A percentile compares a stretch with the other conserved stretches of the same genome.
Evolutionary conservation across 176 grass and related monocot species (phyloP).

Genomic region (Avena insularis): DNA sequence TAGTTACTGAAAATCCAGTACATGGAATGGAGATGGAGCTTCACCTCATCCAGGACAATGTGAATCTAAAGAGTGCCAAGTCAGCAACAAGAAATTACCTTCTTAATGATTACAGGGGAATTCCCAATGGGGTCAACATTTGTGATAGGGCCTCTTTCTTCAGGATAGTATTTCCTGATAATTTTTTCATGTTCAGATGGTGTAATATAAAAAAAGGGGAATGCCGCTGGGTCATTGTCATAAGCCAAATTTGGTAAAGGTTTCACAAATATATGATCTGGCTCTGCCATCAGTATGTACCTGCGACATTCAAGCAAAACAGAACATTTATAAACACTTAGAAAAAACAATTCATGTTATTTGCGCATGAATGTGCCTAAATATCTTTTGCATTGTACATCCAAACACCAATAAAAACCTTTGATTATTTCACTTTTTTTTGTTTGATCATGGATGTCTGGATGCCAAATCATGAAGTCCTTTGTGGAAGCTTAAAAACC

Average conservation of each 20-base stretch:
- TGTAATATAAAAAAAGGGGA: constrained; percentile 92
- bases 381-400: constrained; percentile 2
- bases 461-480: background rate
- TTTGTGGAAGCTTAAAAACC: background rate
- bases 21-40: constrained; percentile 13
- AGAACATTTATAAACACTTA: constrained; percentile 1
- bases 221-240: constrained; percentile 74
- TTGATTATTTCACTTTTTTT: background rate
- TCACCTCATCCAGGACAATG: background rate
- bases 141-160: constrained; percentile 78
- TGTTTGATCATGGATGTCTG: constrained; percentile 28
- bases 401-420: background rate
- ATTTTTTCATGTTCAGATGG: constrained; percentile 76
- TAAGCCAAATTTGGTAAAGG: constrained; percentile 86
- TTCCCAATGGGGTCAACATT: constrained; percentile 93
- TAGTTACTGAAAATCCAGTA: background rate
- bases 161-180: constrained; percentile 87
- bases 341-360: background rate
- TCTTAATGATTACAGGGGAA: constrained; percentile 97
- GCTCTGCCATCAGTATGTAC: constrained; percentile 99
- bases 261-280: constrained; percentile 92
- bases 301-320: constrained; percentile 52
- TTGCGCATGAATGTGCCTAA: constrained; percentile 24
- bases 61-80: background rate
- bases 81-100: constrained; percentile 57